Evolutionary conservation across 2,329 filamentous ascomycete genomes (phyloP).

Genomic region (Cladosporium sp.): DNA sequence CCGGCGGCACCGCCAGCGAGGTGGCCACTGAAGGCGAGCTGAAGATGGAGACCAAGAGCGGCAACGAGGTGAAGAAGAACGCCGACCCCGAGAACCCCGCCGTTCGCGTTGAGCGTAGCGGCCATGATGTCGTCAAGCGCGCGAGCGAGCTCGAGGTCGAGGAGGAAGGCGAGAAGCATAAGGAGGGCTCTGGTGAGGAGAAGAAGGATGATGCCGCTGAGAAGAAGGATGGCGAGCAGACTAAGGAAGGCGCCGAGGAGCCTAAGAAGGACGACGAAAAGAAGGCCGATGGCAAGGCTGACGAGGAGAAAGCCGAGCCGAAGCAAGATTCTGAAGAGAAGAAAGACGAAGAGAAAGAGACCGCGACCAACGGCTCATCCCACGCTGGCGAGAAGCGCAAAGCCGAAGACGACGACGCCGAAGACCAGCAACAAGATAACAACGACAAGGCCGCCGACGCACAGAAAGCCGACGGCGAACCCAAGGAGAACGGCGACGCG

Average conservation of each 20-base stretch:
- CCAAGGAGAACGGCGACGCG: slow-evolving; percentile 28
- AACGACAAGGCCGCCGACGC: slow-evolving; percentile 22
- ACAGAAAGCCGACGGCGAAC: slow-evolving; percentile 25
- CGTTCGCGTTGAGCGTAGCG: slow-evolving; percentile 53
- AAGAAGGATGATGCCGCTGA: slow-evolving; percentile 15
- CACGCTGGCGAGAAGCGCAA: slow-evolving; percentile 29
- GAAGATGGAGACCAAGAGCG: slow-evolving; percentile 55
- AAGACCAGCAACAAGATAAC: slow-evolving; percentile 29
- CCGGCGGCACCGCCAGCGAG: slow-evolving; percentile 54
- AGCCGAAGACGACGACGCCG: slow-evolving; percentile 28
- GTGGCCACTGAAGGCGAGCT: slow-evolving; percentile 55
- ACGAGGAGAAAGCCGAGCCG: slow-evolving; percentile 22
- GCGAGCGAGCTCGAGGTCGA: slow-evolving; percentile 57
- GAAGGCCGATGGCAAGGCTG: slow-evolving; percentile 19
- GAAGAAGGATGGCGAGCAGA: slow-evolving; percentile 21
- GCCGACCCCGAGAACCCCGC: slow-evolving; percentile 57
- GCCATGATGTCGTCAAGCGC: slow-evolving; percentile 62
- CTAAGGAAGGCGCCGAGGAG: slow-evolving; percentile 18
- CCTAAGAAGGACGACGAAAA: slow-evolving; percentile 21
- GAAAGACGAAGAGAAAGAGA: slow-evolving; percentile 17
- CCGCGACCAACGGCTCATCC: slow-evolving; percentile 23
- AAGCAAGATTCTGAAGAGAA: slow-evolving; percentile 16
- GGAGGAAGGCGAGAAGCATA: slow-evolving; percentile 39
- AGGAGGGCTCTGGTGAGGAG: slow-evolving; percentile 30
- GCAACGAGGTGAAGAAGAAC: slow-evolving; percentile 61